Conservation (phyloP, 78 protist species). For the Dictyostelium capitatum region DNA sequence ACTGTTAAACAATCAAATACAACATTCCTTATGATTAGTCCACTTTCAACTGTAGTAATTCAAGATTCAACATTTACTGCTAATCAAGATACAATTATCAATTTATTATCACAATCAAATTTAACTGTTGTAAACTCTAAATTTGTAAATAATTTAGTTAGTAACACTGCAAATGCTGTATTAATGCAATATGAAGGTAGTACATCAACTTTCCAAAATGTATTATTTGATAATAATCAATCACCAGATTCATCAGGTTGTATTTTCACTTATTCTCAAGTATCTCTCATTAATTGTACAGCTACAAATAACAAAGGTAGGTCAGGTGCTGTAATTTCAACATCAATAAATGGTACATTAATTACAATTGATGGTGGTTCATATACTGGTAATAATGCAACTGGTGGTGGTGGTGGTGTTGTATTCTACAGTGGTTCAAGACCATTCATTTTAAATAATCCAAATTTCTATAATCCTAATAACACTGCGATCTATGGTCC, state of each 20-base stretch:
- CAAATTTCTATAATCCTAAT: not conserved
- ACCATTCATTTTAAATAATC: not conserved
- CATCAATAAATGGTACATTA: not conserved
- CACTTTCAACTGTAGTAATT: not conserved
- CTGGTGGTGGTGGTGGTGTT: conserved; percentile 23
- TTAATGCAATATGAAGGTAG: conserved; percentile 9
- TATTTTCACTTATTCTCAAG: not conserved
- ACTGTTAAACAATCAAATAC: not conserved
- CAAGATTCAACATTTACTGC: not conserved
- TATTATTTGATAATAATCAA: not conserved
- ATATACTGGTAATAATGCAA: not conserved
- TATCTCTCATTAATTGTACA: not conserved
- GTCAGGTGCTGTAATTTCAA: conserved; percentile 1
- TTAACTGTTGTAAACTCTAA: not conserved
- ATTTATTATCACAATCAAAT: not conserved
- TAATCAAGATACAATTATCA: not conserved
- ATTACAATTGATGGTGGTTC: not conserved
- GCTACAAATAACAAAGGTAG: not conserved
- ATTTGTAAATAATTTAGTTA: not conserved
- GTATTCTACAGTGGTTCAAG: not conserved
- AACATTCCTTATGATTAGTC: conserved; percentile 8
- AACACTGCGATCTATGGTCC: not conserved
- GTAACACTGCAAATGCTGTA: not conserved
- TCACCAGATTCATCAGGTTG: not conserved
- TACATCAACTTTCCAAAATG: not conserved